Conservation (phyloP, 1,284 basidiomycete species). For the Rhodotorula glutinis region DNA sequence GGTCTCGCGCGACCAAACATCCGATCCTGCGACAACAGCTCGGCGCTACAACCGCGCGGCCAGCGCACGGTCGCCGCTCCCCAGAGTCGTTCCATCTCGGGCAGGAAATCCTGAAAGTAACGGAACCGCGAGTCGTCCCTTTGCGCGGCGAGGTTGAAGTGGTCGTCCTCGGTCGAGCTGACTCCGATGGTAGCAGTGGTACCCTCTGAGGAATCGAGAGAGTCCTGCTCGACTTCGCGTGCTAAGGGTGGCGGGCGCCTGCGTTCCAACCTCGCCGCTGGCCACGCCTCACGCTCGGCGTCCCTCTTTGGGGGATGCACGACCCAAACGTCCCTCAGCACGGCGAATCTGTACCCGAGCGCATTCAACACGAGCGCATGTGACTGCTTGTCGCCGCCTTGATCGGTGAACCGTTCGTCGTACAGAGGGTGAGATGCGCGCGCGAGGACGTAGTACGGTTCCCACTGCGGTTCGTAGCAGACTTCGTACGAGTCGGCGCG, state of each 20-base stretch:
- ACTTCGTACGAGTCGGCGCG: constrained; percentile 11
- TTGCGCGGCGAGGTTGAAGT: constrained; percentile 27
- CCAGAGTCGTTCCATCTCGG: constrained; percentile 17
- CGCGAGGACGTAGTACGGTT: constrained; percentile 32
- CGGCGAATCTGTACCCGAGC: constrained; percentile 26
- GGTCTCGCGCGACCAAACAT: constrained; percentile 18
- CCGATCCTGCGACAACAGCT: neutral
- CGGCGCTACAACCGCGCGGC: constrained; percentile 19
- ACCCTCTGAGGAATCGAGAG: no score
- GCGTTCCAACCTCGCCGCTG: constrained; percentile 1
- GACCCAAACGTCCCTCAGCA: constrained; percentile 4
- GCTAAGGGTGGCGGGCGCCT: neutral
- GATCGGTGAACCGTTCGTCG: constrained; percentile 34
- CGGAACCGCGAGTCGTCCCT: constrained; percentile 21
- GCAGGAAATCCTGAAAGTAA: constrained; percentile 31
- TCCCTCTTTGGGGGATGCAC: constrained; percentile 12
- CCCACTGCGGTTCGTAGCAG: constrained; percentile 35
- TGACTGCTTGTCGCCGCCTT: constrained; percentile 34
- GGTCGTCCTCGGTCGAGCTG: neutral
- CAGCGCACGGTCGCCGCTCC: constrained; percentile 17
- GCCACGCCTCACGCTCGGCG: constrained; percentile 17
- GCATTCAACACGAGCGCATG: constrained; percentile 28
- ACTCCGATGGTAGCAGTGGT: no score
- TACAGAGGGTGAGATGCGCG: constrained; percentile 29
- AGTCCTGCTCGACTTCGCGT: neutral